Evolutionary conservation across 2,329 filamentous ascomycete genomes (phyloP), one percentile per base, ranked within the genome.

Genomic region (Claviceps humidiphila): DNA sequence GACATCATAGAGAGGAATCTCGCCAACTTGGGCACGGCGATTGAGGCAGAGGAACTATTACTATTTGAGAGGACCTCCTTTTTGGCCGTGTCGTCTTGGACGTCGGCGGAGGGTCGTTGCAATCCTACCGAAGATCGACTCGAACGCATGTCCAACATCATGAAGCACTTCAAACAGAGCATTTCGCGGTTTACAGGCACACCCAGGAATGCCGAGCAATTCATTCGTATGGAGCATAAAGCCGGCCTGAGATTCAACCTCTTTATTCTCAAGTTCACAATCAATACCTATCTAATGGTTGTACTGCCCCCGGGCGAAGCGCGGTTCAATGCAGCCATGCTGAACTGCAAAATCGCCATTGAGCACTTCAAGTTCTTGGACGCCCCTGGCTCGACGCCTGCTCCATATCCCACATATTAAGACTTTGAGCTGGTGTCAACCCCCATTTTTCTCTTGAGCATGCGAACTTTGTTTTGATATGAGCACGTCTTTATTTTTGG

Each of bases 81-180:
- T 69, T 78, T 98, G 0, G 94, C 91, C 51, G 90, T 98, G n/a
- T 95, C 89, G 0, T 89, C 86, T 53, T 93, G 95, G 71, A 87
- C 87, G 5, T 85, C 87, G 1, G 76, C 80, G 17, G 76, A 84
- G 56, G 89, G 89, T 45, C 75, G 78, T 39, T 70, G 80, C 49
- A 98, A 98, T 66, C 91, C 93, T 1, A 94, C 88, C 56, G 85
- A 85, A 49, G 93, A 98, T 69, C 86, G 93, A 2, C 89, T 95
- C 61, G 93, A 98, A 74, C 85, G 78, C 59, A 87, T 98, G 64
- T 93, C 86, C 56, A 97, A 95, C 67, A 96, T 98, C 63, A 86
- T 98, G 71, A 98, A 98, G 72, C 90, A 91, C 54, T 96, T 97
- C 74, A 98, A 97, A 74, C 91, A 97, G 71, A 81, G 74, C 57